phyloP scores from a whole-genome alignment of 495 filamentous ascomycete genomes.

The Podospora anserina region DNA sequence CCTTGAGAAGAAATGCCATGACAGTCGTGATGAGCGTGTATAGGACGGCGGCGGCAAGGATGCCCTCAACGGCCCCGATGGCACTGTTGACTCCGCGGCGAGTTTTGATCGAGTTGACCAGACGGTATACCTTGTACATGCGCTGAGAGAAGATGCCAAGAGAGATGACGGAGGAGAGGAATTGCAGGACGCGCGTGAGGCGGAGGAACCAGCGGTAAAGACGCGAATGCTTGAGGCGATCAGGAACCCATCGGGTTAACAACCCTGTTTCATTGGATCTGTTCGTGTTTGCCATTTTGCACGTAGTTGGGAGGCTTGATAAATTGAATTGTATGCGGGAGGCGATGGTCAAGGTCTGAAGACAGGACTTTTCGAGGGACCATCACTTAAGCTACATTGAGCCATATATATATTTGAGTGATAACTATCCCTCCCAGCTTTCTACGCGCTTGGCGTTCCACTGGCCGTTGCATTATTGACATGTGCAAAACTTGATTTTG shows the following conservation, averaged over 20 bases:
- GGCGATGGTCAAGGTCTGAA: too few species aligned
- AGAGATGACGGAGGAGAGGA: constrained; percentile 36
- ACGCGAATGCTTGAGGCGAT: constrained; percentile 22
- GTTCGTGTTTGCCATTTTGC: background rate
- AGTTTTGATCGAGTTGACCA: constrained; percentile 30
- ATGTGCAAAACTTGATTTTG: background rate
- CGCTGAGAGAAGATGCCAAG: constrained; percentile 38
- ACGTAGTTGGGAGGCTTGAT: too few species aligned
- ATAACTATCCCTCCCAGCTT: background rate
- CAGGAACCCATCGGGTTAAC: constrained; percentile 32
- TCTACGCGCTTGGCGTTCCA: background rate
- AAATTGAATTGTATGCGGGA: too few species aligned
- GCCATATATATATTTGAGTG: background rate
- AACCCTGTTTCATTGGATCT: constrained; percentile 22
- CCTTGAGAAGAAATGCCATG: constrained; percentile 20
- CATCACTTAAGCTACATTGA: too few species aligned
- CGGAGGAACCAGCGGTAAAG: constrained; percentile 27
- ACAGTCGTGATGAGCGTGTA: constrained; percentile 33
- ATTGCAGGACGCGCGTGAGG: constrained; percentile 35
- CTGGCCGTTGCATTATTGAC: background rate
- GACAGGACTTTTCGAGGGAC: too few species aligned
- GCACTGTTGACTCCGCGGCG: constrained; percentile 22
- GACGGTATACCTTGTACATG: constrained; percentile 31
- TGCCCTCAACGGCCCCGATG: constrained; percentile 36
- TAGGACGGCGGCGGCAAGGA: constrained; percentile 34